phyloP scores from a whole-genome alignment of 2,329 filamentous ascomycete species.

The Phialemoniopsis sp. region DNA sequence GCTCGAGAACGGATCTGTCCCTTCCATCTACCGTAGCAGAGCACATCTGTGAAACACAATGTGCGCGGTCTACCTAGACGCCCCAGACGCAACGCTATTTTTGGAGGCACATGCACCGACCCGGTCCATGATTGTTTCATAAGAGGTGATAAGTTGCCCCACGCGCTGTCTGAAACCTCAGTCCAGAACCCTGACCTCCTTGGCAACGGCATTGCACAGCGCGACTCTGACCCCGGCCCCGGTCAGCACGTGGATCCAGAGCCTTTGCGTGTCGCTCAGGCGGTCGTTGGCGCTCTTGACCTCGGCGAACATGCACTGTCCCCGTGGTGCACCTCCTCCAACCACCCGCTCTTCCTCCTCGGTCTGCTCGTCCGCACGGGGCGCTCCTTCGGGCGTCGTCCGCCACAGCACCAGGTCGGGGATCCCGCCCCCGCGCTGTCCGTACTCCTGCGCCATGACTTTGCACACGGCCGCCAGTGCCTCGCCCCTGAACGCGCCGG shows the following conservation, averaged over 20 bases:
- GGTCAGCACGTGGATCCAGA: conserved; percentile 94
- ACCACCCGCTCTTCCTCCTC: conserved; percentile 20
- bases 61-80: too few species aligned
- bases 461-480: conserved; percentile 84
- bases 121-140: too few species aligned
- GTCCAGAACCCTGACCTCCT: conserved; percentile 40
- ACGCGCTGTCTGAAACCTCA: too few species aligned
- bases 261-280: conserved; percentile 88
- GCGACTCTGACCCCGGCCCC: conserved; percentile 84
- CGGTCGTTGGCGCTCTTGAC: conserved; percentile 88
- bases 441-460: conserved; percentile 94
- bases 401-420: conserved; percentile 93
- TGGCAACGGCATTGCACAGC: conserved; percentile 62
- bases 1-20: too few species aligned
- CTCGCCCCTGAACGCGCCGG: conserved; percentile 71
- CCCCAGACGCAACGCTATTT: too few species aligned
- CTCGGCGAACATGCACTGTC: conserved; percentile 60
- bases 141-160: too few species aligned
- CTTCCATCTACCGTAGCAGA: too few species aligned
- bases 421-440: conserved; percentile 78
- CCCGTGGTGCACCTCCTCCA: conserved; percentile 44
- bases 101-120: too few species aligned
- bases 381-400: conserved; percentile 20
- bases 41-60: too few species aligned
- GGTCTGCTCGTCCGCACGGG: conserved; percentile 14